A percentile compares a stretch with the other conserved stretches of the same genome.
These are phyloP conservation scores for Phialemonium atrogriseum DNA, from an alignment of 2,329 filamentous ascomycete genomes.

Conservation along the genomic window DNA sequence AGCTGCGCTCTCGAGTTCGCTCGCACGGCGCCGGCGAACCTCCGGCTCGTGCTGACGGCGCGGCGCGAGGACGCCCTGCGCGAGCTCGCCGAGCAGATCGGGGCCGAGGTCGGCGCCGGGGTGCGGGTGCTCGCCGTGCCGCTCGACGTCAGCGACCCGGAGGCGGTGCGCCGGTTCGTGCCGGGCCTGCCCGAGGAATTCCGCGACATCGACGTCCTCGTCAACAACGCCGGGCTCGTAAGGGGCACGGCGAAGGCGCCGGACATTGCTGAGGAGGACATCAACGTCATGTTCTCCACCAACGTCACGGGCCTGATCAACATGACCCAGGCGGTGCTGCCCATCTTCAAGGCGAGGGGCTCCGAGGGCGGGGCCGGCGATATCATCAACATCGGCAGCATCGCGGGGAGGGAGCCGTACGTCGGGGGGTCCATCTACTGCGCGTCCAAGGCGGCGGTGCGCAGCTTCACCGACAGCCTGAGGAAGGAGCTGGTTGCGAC, in stretches of 20 bases:
- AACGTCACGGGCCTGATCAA: slow-evolving; percentile 94
- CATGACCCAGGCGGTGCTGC: slow-evolving; percentile 87
- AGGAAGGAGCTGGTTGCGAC: slow-evolving; percentile 76
- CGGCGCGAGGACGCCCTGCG: slow-evolving; percentile 71
- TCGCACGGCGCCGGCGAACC: slow-evolving; percentile 65
- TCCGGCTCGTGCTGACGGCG: slow-evolving; percentile 85
- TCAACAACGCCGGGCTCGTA: slow-evolving; percentile 94
- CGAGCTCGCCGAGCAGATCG: slow-evolving; percentile 68
- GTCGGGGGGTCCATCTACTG: slow-evolving; percentile 85
- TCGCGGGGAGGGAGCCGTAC: slow-evolving; percentile 85
- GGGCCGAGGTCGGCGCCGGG: slow-evolving; percentile 64
- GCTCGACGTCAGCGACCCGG: slow-evolving; percentile 77
- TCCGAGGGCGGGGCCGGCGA: slow-evolving; percentile 73
- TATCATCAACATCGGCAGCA: slow-evolving; percentile 90
- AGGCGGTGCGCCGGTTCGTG: slow-evolving; percentile 68
- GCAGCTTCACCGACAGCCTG: slow-evolving; percentile 74
- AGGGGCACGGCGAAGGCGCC: slow-evolving; percentile 82
- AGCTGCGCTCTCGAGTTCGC: slow-evolving; percentile 87
- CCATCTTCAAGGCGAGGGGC: slow-evolving; percentile 65
- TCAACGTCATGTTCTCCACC: slow-evolving; percentile 80
- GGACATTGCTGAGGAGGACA: slow-evolving; percentile 72
- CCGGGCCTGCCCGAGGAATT: slow-evolving; percentile 69
- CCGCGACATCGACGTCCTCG: slow-evolving; percentile 75
- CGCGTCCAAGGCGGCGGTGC: slow-evolving; percentile 82
- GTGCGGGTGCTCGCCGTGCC: slow-evolving; percentile 77